Percentiles rank a stretch among this genome's conserved stretches.
These are phyloP conservation scores for Colletotrichum sublineola DNA, from an alignment of 2,329 filamentous ascomycete species.

Conservation along the genomic window DNA sequence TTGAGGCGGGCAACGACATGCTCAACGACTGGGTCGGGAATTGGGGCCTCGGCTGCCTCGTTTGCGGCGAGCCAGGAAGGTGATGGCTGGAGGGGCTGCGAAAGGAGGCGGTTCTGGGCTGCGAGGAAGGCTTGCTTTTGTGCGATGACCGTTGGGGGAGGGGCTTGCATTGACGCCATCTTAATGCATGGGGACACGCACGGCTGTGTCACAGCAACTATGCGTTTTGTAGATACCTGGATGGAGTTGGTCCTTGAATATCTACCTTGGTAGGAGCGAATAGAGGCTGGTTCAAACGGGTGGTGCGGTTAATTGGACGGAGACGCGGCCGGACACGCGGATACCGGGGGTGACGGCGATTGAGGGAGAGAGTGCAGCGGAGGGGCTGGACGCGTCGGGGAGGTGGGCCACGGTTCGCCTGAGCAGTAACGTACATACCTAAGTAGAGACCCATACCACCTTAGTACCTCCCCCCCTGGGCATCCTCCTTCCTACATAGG, in stretches of 20 bases:
- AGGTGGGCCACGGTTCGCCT: background rate
- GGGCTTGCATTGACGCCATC: conserved; percentile 33
- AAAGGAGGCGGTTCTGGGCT: conserved; percentile 72
- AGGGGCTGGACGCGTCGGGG: background rate
- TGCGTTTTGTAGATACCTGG: background rate
- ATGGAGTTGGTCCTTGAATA: background rate
- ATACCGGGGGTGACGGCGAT: conserved; percentile 2
- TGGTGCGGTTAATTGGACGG: conserved; percentile 1
- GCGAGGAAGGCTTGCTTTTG: conserved; percentile 76
- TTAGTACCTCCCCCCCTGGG: too few relatives aligned
- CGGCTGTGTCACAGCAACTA: background rate
- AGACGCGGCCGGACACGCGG: conserved; percentile 15
- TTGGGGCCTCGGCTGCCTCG: conserved; percentile 54
- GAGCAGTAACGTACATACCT: background rate
- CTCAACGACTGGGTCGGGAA: conserved; percentile 65
- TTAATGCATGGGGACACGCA: background rate
- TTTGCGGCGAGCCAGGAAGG: conserved; percentile 65
- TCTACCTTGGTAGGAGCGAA: background rate
- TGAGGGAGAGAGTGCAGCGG: background rate
- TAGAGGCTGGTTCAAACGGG: background rate
- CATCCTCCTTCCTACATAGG: background rate
- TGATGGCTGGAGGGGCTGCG: conserved; percentile 69
- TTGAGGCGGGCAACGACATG: conserved; percentile 72
- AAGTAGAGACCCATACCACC: too few relatives aligned
- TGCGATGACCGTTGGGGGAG: conserved; percentile 68